A percentile compares a stretch with the other conserved stretches of the same genome.
These are phyloP conservation scores for Penicillium crystallinum DNA, from an alignment of 495 filamentous ascomycete species.

Conservation along the genomic window DNA sequence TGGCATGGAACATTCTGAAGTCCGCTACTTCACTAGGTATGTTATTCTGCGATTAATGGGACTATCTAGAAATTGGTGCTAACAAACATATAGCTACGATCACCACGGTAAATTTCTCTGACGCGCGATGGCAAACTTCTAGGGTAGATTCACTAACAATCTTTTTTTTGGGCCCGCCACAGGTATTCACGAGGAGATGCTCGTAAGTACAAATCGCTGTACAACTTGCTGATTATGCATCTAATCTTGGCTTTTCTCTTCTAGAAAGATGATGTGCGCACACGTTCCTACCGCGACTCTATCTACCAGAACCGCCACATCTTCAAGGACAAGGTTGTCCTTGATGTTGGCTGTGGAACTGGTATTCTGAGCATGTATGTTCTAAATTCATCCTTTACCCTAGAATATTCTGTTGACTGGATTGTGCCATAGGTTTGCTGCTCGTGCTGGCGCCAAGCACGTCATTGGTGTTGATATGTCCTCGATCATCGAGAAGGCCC, in stretches of 20 bases:
- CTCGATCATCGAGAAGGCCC: constrained; percentile 92
- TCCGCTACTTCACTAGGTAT: constrained; percentile 96
- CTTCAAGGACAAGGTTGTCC: constrained; percentile 95
- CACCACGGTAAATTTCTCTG: constrained; percentile 68
- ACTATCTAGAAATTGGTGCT: constrained; percentile 16
- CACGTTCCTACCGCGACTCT: constrained; percentile 89
- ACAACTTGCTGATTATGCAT: constrained; percentile 2
- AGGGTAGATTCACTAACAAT: constrained; percentile 11
- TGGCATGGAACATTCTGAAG: constrained; percentile 78
- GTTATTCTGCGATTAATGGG: background rate
- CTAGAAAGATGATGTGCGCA: constrained; percentile 97
- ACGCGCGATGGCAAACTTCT: background rate
- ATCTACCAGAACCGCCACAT: constrained; percentile 94
- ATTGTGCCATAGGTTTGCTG: constrained; percentile 72
- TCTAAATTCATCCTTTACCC: background rate
- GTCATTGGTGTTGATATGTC: constrained; percentile 98
- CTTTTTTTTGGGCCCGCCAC: constrained; percentile 23
- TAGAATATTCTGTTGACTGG: constrained; percentile 4
- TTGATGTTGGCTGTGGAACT: constrained; percentile 97
- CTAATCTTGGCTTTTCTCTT: constrained; percentile 5
- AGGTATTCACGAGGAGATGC: constrained; percentile 98
- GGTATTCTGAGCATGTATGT: constrained; percentile 79
- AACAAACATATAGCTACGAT: constrained; percentile 65
- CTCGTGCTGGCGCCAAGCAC: constrained; percentile 84
- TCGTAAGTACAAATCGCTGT: constrained; percentile 56